Evolutionary conservation across 176 grass and related monocot genomes (phyloP).

Genomic region (Avena eriantha): DNA sequence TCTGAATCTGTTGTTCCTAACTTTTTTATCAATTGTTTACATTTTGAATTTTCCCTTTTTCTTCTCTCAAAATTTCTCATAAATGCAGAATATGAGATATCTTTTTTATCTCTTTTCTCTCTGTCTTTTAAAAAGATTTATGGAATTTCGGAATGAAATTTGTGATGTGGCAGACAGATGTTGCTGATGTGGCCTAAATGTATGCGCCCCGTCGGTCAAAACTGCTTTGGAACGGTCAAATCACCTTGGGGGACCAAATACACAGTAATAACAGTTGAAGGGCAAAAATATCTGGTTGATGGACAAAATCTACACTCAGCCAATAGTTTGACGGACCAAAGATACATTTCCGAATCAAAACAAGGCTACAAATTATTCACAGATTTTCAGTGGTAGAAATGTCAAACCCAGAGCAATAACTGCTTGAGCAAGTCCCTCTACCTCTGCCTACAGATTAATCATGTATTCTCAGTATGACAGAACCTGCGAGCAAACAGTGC

Average conservation of each 20-base stretch:
- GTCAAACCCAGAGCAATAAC: neutral
- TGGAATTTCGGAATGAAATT: neutral
- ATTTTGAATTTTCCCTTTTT: neutral
- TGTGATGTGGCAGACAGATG: neutral
- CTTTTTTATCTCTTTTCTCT: neutral
- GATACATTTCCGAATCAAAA: constrained; percentile 12
- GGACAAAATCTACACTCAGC: neutral
- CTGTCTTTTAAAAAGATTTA: neutral
- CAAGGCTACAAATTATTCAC: constrained; percentile 23
- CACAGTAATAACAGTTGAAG: neutral
- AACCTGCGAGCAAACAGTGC: neutral
- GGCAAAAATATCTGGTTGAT: neutral
- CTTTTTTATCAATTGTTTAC: neutral
- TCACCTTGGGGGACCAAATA: neutral
- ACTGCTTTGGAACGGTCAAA: neutral
- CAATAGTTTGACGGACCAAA: neutral
- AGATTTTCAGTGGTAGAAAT: neutral
- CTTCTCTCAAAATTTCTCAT: neutral
- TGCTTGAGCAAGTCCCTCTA: neutral
- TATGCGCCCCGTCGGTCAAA: neutral
- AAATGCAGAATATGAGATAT: neutral
- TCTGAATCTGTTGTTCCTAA: neutral
- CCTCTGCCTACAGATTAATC: neutral
- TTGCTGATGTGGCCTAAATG: neutral
- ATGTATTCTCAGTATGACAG: neutral